Evolutionary conservation across 306 rosid species (phyloP), one percentile per base, ranked within the genome.

Genomic region (Phaseolus lunatus): DNA sequence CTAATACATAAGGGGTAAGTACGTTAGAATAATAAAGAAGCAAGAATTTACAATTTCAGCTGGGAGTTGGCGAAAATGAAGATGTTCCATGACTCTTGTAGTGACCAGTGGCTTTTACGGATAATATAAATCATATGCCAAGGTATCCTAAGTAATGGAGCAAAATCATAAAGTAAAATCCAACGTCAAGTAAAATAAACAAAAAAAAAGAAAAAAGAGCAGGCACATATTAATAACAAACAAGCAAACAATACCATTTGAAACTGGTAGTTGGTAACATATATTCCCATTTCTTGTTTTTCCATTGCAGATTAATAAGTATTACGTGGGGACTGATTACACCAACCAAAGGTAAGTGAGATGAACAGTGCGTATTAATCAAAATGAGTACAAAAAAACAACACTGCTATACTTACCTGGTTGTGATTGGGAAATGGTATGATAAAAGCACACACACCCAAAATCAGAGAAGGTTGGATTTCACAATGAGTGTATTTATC

Each of bases 231-330:
- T 24, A 49, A 63, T 70, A 76, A 73, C n/a, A 39, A 20, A 61
- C 9, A 67, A 29, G 24, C 16, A 63, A 73, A 75, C 67, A 71
- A 56, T 90, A 95, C 99, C 99, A 95, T 95, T 83, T 97, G 92
- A 83, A 92, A 95, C 87, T 95, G 98, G 88, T 95, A 95, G 82
- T 95, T 95, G 83, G 99, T 95, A 78, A 95, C 97, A 77, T 95
- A 95, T 33, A 95, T 95, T 79, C 99, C 99, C 97, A 95, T 95
- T 11, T 97, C 99, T 91, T 95, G 97, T 80, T 92, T 95, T 62
- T 97, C 99, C 99, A 96, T 95, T 48, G 99, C 99, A 79, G 98
- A 96, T 76, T 96, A 98, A 75, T 96, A 91, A 0, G 98, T 96
- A 80, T 96, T 92, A 91, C 99, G 97, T 24, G 98, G 99, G 19